Base-by-base conservation (phyloP, 2,329 filamentous ascomycete species). In the Orbilia brochopaga region DNA sequence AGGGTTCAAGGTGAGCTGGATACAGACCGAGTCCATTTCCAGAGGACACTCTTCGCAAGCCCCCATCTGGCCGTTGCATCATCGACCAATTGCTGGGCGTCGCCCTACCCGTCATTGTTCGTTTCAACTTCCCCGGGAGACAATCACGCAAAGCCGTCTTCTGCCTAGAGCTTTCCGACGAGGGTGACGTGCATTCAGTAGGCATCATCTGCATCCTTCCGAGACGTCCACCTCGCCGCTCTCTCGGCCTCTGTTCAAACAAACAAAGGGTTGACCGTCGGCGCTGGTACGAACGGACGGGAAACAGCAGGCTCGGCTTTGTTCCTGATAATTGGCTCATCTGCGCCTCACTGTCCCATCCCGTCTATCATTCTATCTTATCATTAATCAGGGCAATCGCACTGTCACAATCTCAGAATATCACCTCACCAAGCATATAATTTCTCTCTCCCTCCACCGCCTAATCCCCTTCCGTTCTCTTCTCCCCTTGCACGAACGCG, bases 1-100 rank as follows among this genome's bases (percentile, higher is more conserved):
- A 70, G 54, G 54, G 63, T 70, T 70, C 46, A 42, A 70, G 65
- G 65, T 70, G 40, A 70, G 65, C 56, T 27, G 17, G 52, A 42
- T 56, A 54, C n/a, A 5, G 19, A 19, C 27, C 27, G 27, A 4
- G 4, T 32, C 27, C 8, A 32, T 32, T 32, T 32, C 3, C 27
- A 8, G 27, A 3, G 27, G 8, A 32, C 27, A 3, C 27, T 3
- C 27, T 32, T 3, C 27, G 4, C 3, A 32, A 32, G 27, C 3
- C 27, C 27, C 27, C 8, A 32, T 32, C 27, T 8, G 27, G 8
- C 27, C 4, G 27, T 8, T 32, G 27, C 27, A 32, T 8, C 3
- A 32, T 32, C 27, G 27, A 32, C 8, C 27, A 32, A 32, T 32
- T 32, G 27, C 27, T 32, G 27, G 8, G 27, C 27, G 4, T 32